phyloP scores from a whole-genome alignment of 2,329 filamentous ascomycete species.

The Aciculosporium take region DNA sequence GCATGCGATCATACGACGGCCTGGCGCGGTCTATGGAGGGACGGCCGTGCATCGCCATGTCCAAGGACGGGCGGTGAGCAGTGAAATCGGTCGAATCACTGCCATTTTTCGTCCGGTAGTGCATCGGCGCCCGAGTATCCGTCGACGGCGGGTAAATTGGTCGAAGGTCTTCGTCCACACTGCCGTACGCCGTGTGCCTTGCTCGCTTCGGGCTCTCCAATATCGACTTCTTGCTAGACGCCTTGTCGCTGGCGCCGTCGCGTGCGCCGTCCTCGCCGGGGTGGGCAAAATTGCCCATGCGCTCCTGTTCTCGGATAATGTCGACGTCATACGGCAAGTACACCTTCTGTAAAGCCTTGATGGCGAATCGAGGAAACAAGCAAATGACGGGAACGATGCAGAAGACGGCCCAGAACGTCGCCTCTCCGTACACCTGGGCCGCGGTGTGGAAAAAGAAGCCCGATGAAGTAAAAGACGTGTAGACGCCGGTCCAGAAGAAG shows the following conservation, averaged over 20 bases:
- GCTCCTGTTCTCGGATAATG: constrained; percentile 86
- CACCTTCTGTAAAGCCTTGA: constrained; percentile 84
- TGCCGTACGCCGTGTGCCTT: constrained; percentile 44
- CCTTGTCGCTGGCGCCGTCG: constrained; percentile 24
- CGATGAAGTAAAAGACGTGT: constrained; percentile 39
- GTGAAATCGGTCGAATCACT: constrained; percentile 93
- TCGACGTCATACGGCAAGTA: constrained; percentile 89
- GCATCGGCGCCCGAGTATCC: constrained; percentile 57
- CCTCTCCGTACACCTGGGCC: constrained; percentile 61
- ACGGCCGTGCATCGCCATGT: constrained; percentile 20
- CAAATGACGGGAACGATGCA: constrained; percentile 69
- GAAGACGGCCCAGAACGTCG: constrained; percentile 78
- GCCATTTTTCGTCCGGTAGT: constrained; percentile 76
- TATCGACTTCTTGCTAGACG: constrained; percentile 27
- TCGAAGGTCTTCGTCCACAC: constrained; percentile 72
- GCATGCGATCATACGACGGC: constrained; percentile 77
- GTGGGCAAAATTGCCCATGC: constrained; percentile 67
- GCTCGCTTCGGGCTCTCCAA: constrained; percentile 44
- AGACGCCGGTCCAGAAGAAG: constrained; percentile 93
- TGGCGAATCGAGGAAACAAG: constrained; percentile 71
- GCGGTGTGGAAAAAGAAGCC: constrained; percentile 60
- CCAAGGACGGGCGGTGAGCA: constrained; percentile 43
- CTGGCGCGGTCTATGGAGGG: constrained; percentile 54
- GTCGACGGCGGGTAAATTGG: constrained; percentile 91
- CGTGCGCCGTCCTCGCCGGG: constrained; percentile 29